Percentiles rank a stretch among this genome's conserved stretches.
These are phyloP conservation scores for Lachnellula suecica DNA, from an alignment of 2,329 filamentous ascomycete genomes.

Conservation along the genomic window DNA sequence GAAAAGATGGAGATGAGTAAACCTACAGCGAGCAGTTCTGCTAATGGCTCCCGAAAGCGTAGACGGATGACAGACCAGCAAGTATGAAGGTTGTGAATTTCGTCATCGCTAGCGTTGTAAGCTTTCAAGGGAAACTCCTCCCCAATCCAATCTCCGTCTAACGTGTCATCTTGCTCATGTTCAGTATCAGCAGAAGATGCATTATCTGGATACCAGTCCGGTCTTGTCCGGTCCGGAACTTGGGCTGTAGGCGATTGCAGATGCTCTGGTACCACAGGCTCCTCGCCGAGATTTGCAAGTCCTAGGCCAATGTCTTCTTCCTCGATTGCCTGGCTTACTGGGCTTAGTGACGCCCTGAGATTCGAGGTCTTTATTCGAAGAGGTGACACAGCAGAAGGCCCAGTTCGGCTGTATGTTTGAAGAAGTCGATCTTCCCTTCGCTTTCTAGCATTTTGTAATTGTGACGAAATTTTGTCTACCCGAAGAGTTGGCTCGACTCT, in stretches of 20 bases:
- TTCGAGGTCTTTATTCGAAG: too few relatives aligned
- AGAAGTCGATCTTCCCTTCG: conserved; percentile 19
- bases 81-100: conserved; percentile 29
- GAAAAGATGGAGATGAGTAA: background rate
- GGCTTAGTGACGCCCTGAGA: background rate
- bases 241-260: too few relatives aligned
- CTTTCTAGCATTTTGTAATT: conserved; percentile 22
- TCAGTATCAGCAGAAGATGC: conserved; percentile 22
- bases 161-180: conserved; percentile 13
- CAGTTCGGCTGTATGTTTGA: too few relatives aligned
- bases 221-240: too few relatives aligned
- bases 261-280: too few relatives aligned
- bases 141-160: conserved; percentile 16
- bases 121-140: conserved; percentile 21
- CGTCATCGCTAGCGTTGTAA: conserved; percentile 24
- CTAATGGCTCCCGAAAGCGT: conserved; percentile 49
- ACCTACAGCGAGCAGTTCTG: conserved; percentile 49
- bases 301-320: background rate
- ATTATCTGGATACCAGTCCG: conserved; percentile 19
- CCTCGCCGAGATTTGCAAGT: background rate
- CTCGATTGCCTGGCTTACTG: background rate
- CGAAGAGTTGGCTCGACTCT: conserved; percentile 35
- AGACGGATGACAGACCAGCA: conserved; percentile 46
- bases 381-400: too few relatives aligned
- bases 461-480: conserved; percentile 19